Percentiles rank a stretch among this genome's conserved stretches.
Evolutionary conservation across 495 filamentous ascomycete genomes (phyloP).

Genomic region (Penicilliopsis zonata): DNA sequence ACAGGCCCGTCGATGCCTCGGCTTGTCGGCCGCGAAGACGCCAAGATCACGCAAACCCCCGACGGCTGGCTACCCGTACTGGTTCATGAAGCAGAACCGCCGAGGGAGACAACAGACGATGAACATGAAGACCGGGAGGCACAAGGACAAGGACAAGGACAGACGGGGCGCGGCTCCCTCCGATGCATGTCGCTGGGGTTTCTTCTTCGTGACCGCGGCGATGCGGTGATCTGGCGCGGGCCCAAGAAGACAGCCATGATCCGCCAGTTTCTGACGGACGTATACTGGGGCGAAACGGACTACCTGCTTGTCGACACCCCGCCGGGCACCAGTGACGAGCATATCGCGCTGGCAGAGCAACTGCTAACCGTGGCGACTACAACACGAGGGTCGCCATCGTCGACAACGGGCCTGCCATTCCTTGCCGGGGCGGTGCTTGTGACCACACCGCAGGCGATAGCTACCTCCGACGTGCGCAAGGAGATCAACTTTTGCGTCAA

Average conservation of each 20-base stretch:
- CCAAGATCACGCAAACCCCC: conserved; percentile 80
- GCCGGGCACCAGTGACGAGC: conserved; percentile 92
- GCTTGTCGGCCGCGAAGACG: conserved; percentile 77
- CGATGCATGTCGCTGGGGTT: conserved; percentile 91
- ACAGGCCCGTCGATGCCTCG: conserved; percentile 94
- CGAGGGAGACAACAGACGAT: conserved; percentile 11
- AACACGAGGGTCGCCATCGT: conserved; percentile 8
- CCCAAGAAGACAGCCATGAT: conserved; percentile 99
- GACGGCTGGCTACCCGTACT: conserved; percentile 83
- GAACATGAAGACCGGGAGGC: conserved; percentile 3
- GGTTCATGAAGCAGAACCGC: conserved; percentile 47
- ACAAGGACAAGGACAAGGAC: conserved; percentile 4
- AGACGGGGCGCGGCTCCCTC: conserved; percentile 43
- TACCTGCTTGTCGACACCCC: conserved; percentile 93
- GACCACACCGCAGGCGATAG: conserved; percentile 90
- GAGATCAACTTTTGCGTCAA: conserved; percentile 94
- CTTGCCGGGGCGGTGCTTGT: conserved; percentile 80
- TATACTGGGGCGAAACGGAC: conserved; percentile 79
- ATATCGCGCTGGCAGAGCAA: conserved; percentile 87
- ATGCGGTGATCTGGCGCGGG: conserved; percentile 93
- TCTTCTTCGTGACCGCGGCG: conserved; percentile 66
- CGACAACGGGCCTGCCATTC: conserved; percentile 21
- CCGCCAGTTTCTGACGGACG: conserved; percentile 84
- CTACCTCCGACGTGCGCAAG: conserved; percentile 87
- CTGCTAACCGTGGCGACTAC: conserved; percentile 44